Evolutionary conservation across 75 land plant genomes (phyloP).

Genomic region (Cryptomeria japonica): DNA sequence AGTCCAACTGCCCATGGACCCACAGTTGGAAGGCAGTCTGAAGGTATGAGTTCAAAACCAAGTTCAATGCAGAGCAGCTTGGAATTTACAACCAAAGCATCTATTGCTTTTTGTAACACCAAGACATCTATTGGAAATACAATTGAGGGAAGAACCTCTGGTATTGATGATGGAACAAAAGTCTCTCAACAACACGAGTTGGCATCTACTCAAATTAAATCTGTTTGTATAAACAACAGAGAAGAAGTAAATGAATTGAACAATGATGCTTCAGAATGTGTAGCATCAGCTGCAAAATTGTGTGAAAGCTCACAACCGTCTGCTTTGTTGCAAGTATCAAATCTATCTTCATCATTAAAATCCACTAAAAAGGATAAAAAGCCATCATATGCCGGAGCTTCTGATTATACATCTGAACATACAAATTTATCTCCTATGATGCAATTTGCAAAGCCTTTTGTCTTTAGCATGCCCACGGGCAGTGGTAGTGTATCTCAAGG

Average conservation of each 20-base stretch:
- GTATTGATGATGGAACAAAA: not conserved
- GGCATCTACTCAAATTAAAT: not conserved
- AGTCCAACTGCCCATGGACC: not conserved
- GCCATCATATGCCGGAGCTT: not conserved
- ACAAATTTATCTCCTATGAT: not conserved
- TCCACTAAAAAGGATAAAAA: not conserved
- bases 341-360: not conserved
- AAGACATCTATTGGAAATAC: not conserved
- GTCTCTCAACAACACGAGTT: not conserved
- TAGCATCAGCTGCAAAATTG: not conserved
- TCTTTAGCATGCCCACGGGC: not conserved
- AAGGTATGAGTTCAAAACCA: not conserved
- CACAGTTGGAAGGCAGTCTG: constrained; percentile 4
- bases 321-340: not conserved
- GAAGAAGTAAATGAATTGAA: not conserved
- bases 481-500: not conserved
- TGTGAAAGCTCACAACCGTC: not conserved
- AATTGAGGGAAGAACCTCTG: not conserved
- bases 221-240: not conserved
- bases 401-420: not conserved
- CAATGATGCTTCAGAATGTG: not conserved
- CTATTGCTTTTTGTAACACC: not conserved
- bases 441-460: not conserved
- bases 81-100: not conserved
- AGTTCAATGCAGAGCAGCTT: not conserved